Base-by-base conservation (phyloP, 805 yeast species). In the Barnettozyma botsteinii region DNA sequence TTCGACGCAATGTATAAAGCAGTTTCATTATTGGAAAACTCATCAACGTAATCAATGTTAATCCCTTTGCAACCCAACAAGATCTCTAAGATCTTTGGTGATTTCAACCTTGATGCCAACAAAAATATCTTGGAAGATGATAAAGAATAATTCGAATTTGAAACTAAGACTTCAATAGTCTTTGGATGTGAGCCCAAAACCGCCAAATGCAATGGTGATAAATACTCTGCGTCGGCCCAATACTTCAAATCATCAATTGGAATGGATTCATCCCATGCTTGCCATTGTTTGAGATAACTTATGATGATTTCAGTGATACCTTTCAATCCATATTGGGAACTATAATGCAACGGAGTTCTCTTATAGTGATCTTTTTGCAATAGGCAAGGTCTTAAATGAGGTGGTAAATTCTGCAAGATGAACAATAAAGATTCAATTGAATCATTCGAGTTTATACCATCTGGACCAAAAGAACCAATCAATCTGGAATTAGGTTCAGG, bases 321-420 rank as follows among this genome's bases (percentile, higher is more conserved):
- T 42, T 73, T 76, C 41, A 89, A 67, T 0, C 97, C 97, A 58
- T 79, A 87, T 52, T 86, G 93, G 3, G 93, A 80, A 15, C 95
- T 81, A 59, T 89, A 89, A 62, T 91, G 97, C 40, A 91, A 65
- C 0, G 97, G 95, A 0, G 96, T 84, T 45, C 96, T 72, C 46
- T 70, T 70, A 56, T 86, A 85, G 43, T 75, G 79, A 58, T 89
- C 98, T 32, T 73, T 75, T 37, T 82, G 80, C 34, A 80, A 62
- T 18, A 89, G 65, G 3, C 73, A 70, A 19, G 70, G 63, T 44
- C 79, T 71, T 45, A 77, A 64, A 46, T 70, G 72, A 1, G 70
- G 68, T 2, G 77, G 78, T 17, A 87, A 59, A 33, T 71, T 69
- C 13, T 70, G 65, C 40, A 88, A 67, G 24, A 87, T 69, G 54